Conservation (phyloP, 345 rosid species). For the Arabis hirsuta region DNA sequence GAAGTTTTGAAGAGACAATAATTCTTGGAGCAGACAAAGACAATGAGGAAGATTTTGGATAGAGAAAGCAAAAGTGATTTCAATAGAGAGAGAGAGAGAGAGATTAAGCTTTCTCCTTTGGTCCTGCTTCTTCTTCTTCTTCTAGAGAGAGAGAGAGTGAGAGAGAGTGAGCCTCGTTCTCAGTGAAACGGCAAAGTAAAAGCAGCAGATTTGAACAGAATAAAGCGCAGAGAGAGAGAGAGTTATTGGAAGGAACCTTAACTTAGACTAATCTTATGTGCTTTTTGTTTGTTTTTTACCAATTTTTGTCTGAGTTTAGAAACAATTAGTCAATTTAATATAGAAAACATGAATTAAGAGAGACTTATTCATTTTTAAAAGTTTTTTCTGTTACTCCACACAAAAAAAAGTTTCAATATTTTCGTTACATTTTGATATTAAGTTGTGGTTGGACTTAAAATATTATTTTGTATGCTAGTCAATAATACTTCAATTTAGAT, state of each 20-base stretch:
- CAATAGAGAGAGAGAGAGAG: constrained; percentile 45
- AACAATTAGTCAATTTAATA: not conserved
- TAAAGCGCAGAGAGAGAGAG: constrained; percentile 63
- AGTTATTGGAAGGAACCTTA: constrained; percentile 28
- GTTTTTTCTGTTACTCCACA: too few relatives aligned
- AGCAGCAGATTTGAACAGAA: constrained; percentile 72
- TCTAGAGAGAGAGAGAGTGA: constrained; percentile 1
- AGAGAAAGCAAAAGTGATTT: constrained; percentile 36
- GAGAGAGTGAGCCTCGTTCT: constrained; percentile 73
- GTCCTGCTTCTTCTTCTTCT: constrained; percentile 36
- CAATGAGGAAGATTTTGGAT: constrained; percentile 65
- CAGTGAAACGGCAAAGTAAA: constrained; percentile 69
- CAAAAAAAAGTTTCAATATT: too few relatives aligned
- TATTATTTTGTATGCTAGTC: too few relatives aligned
- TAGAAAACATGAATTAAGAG: too few relatives aligned
- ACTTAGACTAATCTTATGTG: constrained; percentile 29
- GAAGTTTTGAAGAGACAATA: constrained; percentile 31
- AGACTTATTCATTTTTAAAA: too few relatives aligned
- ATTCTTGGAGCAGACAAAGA: constrained; percentile 47
- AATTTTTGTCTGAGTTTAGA: not conserved
- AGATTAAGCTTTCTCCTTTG: constrained; percentile 44
- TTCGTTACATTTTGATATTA: too few relatives aligned
- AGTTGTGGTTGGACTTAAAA: too few relatives aligned
- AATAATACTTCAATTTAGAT: too few relatives aligned
- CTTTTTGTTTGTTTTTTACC: not conserved